Percentiles rank a stretch among this genome's conserved stretches.
Conservation (phyloP, 1,284 basidiomycete genomes). For the Amylostereum chailletii region DNA sequence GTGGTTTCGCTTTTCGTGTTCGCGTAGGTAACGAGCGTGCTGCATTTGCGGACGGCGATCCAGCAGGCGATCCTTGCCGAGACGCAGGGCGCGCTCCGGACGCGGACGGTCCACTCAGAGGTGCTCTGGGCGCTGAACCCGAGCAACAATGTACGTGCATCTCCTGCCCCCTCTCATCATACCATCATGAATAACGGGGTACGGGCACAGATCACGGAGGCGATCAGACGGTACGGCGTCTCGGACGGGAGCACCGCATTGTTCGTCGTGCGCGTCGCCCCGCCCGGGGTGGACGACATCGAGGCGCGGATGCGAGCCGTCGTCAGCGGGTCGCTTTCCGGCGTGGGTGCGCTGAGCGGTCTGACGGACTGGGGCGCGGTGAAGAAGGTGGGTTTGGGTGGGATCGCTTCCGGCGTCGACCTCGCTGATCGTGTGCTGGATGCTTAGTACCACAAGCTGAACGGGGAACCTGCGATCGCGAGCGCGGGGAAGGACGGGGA, state of each 20-base stretch:
- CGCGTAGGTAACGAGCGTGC: slow-evolving; percentile 57
- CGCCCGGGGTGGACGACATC: slow-evolving; percentile 30
- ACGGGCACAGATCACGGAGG: slow-evolving; percentile 73
- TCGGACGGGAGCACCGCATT: slow-evolving; percentile 58
- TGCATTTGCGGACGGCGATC: slow-evolving; percentile 77
- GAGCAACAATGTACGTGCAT: slow-evolving; percentile 63
- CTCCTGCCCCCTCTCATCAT: not conserved
- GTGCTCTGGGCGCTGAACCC: slow-evolving; percentile 79
- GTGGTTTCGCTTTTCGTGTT: no score
- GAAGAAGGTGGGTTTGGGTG: slow-evolving; percentile 48
- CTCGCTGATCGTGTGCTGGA: not conserved
- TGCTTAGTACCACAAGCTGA: slow-evolving; percentile 69
- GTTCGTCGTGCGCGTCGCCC: slow-evolving; percentile 64
- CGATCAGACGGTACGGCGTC: slow-evolving; percentile 77
- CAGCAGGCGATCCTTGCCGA: slow-evolving; percentile 71
- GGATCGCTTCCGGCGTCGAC: not conserved
- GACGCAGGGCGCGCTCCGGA: slow-evolving; percentile 49
- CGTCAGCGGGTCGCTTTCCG: slow-evolving; percentile 46
- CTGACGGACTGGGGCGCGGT: slow-evolving; percentile 66
- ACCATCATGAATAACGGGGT: not conserved
- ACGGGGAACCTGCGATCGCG: slow-evolving; percentile 37
- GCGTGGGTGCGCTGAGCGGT: slow-evolving; percentile 35
- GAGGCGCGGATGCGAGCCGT: slow-evolving; percentile 42
- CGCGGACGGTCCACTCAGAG: slow-evolving; percentile 81
- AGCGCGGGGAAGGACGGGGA: slow-evolving; percentile 26